These are phyloP conservation scores for Podaxis sp. DNA, from an alignment of 768 basidiomycete genomes.

Conservation along the genomic window DNA sequence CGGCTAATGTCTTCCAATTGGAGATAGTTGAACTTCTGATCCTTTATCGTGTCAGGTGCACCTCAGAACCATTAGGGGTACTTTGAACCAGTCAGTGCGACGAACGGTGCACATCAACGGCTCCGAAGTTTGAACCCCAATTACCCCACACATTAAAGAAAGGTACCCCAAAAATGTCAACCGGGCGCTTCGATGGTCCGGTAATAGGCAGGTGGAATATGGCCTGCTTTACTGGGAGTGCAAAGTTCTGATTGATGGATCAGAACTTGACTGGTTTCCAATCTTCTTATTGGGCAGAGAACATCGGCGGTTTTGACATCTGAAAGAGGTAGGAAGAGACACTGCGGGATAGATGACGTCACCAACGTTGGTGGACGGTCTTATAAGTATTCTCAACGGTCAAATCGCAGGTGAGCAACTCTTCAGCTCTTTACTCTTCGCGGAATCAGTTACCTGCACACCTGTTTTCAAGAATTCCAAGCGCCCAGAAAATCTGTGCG, in stretches of 20 bases:
- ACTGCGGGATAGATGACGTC: not conserved
- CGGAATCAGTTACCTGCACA: not conserved
- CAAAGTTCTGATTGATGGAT: not conserved
- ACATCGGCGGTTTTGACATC: not conserved
- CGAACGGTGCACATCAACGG: too few species aligned
- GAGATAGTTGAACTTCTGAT: not conserved
- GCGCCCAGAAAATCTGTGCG: not conserved
- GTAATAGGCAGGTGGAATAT: not conserved
- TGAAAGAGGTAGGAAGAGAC: not conserved
- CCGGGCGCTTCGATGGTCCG: not conserved
- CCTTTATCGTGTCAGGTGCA: not conserved
- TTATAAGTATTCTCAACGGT: not conserved
- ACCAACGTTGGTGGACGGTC: not conserved
- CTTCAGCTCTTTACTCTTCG: not conserved
- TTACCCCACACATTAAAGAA: too few species aligned
- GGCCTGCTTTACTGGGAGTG: not conserved
- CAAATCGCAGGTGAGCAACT: not conserved
- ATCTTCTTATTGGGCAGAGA: not conserved
- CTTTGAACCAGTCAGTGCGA: not conserved
- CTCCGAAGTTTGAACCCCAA: too few species aligned
- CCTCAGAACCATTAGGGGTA: not conserved
- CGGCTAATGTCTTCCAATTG: not conserved
- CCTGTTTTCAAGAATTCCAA: not conserved
- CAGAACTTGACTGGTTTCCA: not conserved
- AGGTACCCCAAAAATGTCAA: too few species aligned